Conservation (phyloP, 176 grass and related monocot genomes). For the Bonia amplexicaulis region DNA sequence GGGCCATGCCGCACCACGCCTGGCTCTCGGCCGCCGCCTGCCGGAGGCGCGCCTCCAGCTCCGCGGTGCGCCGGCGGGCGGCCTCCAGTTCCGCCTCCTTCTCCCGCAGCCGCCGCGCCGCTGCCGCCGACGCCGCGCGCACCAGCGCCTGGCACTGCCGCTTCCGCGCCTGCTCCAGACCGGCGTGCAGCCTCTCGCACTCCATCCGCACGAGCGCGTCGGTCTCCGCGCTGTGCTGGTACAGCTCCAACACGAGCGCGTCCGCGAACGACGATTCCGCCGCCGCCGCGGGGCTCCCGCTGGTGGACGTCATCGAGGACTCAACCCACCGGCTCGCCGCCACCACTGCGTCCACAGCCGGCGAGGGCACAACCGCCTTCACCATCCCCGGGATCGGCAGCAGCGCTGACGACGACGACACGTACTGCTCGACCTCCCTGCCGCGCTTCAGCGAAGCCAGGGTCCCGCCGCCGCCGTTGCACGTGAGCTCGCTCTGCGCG, state of each 20-base stretch:
- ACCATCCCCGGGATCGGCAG: slow-evolving; percentile 1
- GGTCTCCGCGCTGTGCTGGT: slow-evolving; percentile 25
- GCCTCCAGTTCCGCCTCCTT: slow-evolving; percentile 40
- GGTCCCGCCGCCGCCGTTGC: slow-evolving; percentile 5
- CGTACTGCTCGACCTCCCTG: slow-evolving; percentile 4
- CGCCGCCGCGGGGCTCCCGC: background rate
- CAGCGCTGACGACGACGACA: background rate
- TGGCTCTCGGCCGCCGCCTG: slow-evolving; percentile 37
- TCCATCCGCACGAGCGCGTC: slow-evolving; percentile 39
- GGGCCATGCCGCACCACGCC: slow-evolving; percentile 44
- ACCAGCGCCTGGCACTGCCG: slow-evolving; percentile 38
- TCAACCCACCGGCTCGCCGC: background rate
- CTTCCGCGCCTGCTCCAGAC: slow-evolving; percentile 22
- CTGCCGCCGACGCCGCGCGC: background rate
- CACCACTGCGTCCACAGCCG: background rate
- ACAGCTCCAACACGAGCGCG: slow-evolving; percentile 13
- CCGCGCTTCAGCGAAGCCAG: slow-evolving; percentile 34
- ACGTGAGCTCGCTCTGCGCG: slow-evolving; percentile 54
- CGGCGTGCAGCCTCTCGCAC: slow-evolving; percentile 35
- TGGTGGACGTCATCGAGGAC: slow-evolving; percentile 36
- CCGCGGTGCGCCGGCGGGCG: background rate
- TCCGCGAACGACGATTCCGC: background rate
- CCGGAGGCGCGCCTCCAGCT: slow-evolving; percentile 45
- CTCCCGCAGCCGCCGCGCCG: background rate
- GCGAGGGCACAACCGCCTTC: background rate